Conservation (phyloP, 148 eudicot genomes). For the Fagopyrum tataricum region DNA sequence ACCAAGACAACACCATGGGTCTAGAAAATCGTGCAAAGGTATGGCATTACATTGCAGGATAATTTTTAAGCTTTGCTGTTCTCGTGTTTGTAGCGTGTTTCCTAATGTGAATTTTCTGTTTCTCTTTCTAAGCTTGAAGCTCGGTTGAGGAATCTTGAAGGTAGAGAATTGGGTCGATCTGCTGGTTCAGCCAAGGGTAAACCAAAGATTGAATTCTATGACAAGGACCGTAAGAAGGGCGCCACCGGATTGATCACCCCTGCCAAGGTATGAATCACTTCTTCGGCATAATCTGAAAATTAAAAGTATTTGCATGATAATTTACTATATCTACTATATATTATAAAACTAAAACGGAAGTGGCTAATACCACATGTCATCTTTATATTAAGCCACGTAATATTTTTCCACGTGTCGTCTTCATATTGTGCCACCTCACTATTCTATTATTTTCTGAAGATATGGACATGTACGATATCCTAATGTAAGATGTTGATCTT, state of each 20-base stretch:
- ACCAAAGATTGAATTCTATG: conserved; percentile 82
- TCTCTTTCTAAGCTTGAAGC: no score
- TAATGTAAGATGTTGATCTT: no score
- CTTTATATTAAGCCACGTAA: no score
- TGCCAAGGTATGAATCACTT: conserved; percentile 52
- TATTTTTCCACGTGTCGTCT: no score
- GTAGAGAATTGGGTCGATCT: conserved; percentile 70
- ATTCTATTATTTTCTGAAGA: no score
- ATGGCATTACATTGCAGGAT: not conserved
- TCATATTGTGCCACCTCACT: no score
- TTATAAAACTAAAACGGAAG: no score
- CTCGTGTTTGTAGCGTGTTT: not conserved
- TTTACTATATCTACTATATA: no score
- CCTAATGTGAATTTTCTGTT: no score
- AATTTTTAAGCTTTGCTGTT: not conserved
- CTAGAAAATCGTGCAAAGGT: conserved; percentile 78
- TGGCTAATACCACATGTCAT: no score
- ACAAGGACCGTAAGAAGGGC: conserved; percentile 82
- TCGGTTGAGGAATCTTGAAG: conserved; percentile 77
- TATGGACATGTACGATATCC: no score
- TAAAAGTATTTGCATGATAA: not conserved
- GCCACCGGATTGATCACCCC: conserved; percentile 76
- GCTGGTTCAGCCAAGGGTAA: conserved; percentile 97
- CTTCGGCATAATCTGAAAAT: not conserved
- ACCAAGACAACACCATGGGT: conserved; percentile 81